phyloP scores from a whole-genome alignment of 2,329 filamentous ascomycete species.

The Aspergillus felis region DNA sequence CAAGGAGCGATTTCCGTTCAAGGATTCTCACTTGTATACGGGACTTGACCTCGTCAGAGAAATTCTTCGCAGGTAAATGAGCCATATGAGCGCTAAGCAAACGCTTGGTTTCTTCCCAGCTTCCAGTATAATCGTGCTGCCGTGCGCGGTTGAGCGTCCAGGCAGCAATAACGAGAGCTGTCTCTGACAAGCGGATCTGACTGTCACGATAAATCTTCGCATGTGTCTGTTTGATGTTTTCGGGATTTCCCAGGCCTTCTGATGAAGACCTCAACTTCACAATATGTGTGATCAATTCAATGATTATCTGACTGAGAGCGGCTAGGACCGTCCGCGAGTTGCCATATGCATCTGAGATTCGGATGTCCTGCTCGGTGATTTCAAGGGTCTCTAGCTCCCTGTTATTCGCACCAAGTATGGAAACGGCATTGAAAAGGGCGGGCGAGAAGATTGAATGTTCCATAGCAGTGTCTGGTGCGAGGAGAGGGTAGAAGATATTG shows the following conservation, averaged over 20 bases:
- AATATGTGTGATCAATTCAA: constrained; percentile 40
- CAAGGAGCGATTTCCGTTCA: constrained; percentile 30
- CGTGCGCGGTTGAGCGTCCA: constrained; percentile 37
- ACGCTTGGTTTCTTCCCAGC: constrained; percentile 24
- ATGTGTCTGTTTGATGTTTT: constrained; percentile 38
- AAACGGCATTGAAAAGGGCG: constrained; percentile 40
- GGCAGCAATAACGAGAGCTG: constrained; percentile 37
- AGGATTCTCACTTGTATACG: constrained; percentile 29
- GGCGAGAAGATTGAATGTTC: constrained; percentile 43
- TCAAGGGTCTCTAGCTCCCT: constrained; percentile 36
- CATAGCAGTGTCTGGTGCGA: constrained; percentile 28
- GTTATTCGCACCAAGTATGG: constrained; percentile 39
- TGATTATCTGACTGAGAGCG: constrained; percentile 40
- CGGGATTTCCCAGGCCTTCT: constrained; percentile 26
- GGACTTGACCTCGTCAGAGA: constrained; percentile 25
- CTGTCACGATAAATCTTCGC: constrained; percentile 42
- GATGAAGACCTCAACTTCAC: constrained; percentile 29
- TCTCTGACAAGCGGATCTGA: constrained; percentile 37
- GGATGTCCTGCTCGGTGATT: constrained; percentile 29
- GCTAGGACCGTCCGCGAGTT: constrained; percentile 36
- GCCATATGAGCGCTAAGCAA: constrained; percentile 29
- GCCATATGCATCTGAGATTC: constrained; percentile 28
- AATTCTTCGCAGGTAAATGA: constrained; percentile 26
- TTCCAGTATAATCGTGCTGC: constrained; percentile 19
- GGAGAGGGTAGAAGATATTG: constrained; percentile 42